Base-by-base conservation (phyloP, 2,329 filamentous ascomycete genomes). In the Fusarium sp. region DNA sequence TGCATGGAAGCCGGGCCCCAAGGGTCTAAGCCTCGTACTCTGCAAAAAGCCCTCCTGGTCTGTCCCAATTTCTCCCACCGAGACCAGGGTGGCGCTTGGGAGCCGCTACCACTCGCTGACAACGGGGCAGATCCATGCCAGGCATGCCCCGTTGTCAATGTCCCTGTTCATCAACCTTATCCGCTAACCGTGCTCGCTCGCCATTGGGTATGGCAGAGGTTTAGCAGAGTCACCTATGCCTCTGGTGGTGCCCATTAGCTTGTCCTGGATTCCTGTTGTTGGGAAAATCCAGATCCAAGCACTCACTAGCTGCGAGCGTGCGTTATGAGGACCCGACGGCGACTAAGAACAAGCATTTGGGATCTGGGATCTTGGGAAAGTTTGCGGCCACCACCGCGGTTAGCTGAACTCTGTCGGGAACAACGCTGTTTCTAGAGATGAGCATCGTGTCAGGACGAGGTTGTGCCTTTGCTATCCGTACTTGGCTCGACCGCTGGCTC, bases 21-120 rank as follows among this genome's bases (percentile, higher is more conserved):
- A 71, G 69, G 67, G 76, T 78, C 76, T 78, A 78, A 78, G 76
- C 76, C 76, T 78, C 76, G 61, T 61, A 69, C 74, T 71, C 73
- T 69, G 63, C 76, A 78, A 78, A 78, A 78, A 78, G 76, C 62
- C 76, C 76, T 78, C 60, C 62, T 40, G 45, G 42, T 64, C 63
- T 67, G 61, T 57, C 58, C 72, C 57, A 75, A 70, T 71, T 61
- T 72, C 64, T 60, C 38, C 62, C 31, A 56, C 57, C 64, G 38
- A 47, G 40, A 52, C 65, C 62, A 70, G 67, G 72, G 67, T 70
- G 68, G 54, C 66, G 56, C 62, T 63, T 38, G 35, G 69, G 66
- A 64, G 56, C 59, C 52, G 22, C 54, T 62, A 60, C 63, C 24
- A 71, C 67, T 68, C 58, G 62, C 50, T 74, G 68, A 50, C 67